Evolutionary conservation across 768 basidiomycete genomes (phyloP).

Genomic region (Tricholoma hemisulphureum): DNA sequence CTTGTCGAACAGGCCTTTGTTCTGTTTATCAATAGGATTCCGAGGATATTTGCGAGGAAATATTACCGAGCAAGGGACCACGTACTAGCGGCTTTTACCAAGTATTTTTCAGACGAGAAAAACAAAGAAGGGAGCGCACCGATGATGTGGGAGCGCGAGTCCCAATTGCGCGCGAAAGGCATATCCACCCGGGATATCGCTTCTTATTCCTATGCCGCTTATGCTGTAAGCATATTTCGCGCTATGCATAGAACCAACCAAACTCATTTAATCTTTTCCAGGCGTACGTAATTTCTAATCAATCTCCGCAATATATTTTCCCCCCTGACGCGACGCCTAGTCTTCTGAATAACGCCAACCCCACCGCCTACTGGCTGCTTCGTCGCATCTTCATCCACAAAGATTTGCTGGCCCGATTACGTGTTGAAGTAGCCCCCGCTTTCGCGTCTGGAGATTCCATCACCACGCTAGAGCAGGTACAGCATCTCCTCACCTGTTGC

Average conservation of each 20-base stretch:
- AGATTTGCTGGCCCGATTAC: not conserved
- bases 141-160: not conserved
- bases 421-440: not conserved
- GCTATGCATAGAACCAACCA: not conserved
- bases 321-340: not conserved
- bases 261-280: not conserved
- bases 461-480: not conserved
- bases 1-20: not conserved
- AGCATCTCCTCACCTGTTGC: not conserved
- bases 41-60: not conserved
- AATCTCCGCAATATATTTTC: not conserved
- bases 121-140: not conserved
- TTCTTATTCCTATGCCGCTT: not conserved
- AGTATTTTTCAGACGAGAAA: not conserved
- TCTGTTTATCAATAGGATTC: not conserved
- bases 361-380: not conserved
- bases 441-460: not conserved
- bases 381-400: not conserved
- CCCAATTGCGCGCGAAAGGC: not conserved
- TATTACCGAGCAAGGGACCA: not conserved
- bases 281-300: not conserved
- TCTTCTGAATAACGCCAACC: not conserved
- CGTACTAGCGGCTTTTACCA: not conserved
- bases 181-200: not conserved
- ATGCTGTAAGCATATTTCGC: not conserved